These are phyloP conservation scores for Odonthalia washingtoniensis DNA, from an alignment of 31 red algal genomes.

Conservation along the genomic window DNA sequence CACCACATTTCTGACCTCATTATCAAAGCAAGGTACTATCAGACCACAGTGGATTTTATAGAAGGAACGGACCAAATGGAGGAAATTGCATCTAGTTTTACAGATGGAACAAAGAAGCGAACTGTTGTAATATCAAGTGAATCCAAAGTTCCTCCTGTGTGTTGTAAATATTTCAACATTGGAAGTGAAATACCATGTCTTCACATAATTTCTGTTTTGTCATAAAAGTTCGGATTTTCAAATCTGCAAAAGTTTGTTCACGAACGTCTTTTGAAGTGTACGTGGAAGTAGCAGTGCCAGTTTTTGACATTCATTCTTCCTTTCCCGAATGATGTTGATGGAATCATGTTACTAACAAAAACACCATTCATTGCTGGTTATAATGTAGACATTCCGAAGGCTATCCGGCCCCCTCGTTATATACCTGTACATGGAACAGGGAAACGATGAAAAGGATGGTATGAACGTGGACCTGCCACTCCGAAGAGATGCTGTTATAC, in stretches of 20 bases:
- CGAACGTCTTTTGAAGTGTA: too few species aligned
- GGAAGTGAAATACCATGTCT: conserved; percentile 35
- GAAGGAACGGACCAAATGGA: conserved; percentile 31
- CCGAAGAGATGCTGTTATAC: too few species aligned
- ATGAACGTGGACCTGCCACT: too few species aligned
- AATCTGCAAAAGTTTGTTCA: conserved; percentile 38
- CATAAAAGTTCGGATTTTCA: conserved; percentile 33
- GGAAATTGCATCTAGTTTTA: too few species aligned
- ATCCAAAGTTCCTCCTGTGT: too few species aligned
- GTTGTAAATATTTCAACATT: conserved; percentile 32
- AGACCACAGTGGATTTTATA: conserved; percentile 17
- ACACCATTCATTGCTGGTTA: not conserved
- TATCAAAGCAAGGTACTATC: not conserved
- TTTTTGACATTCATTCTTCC: too few species aligned
- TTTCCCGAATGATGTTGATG: too few species aligned
- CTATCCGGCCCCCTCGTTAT: conserved; percentile 24
- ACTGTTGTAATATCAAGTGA: too few species aligned
- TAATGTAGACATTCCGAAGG: conserved; percentile 53
- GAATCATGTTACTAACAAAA: conserved; percentile 15
- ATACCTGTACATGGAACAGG: conserved; percentile 48
- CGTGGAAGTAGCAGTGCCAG: too few species aligned
- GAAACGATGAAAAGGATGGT: conserved; percentile 23
- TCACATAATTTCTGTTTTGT: conserved; percentile 22
- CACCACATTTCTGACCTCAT: conserved; percentile 35
- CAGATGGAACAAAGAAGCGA: too few species aligned